Conservation (phyloP, 1,284 basidiomycete genomes). For the Leccinum colubrinum region DNA sequence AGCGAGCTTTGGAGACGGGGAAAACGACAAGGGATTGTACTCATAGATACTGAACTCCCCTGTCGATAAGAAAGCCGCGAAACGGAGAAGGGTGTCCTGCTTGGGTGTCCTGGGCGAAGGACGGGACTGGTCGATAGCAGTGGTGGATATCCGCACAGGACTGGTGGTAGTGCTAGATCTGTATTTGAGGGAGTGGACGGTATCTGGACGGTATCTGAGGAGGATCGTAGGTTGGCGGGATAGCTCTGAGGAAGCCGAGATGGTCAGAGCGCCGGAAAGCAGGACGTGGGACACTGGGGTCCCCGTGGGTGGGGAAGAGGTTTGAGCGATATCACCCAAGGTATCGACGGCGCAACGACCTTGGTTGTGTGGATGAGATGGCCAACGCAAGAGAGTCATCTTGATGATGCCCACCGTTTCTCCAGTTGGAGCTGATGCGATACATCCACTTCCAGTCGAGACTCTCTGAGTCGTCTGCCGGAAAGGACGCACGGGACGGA, state of each 20-base stretch:
- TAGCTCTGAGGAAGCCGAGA: slow-evolving; percentile 36
- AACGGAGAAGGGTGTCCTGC: slow-evolving; percentile 36
- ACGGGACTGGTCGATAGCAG: slow-evolving; percentile 70
- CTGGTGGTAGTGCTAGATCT: slow-evolving; percentile 25
- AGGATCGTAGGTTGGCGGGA: slow-evolving; percentile 28
- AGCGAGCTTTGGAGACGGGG: slow-evolving; percentile 42
- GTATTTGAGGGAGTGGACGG: slow-evolving; percentile 25
- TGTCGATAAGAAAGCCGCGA: slow-evolving; percentile 63
- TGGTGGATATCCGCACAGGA: slow-evolving; percentile 48
- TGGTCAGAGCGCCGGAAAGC: slow-evolving; percentile 41
- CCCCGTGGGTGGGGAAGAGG: slow-evolving; percentile 1
- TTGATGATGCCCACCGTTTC: slow-evolving; percentile 52
- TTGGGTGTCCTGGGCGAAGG: slow-evolving; percentile 36
- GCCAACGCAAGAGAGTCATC: slow-evolving; percentile 12
- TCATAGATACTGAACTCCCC: slow-evolving; percentile 63
- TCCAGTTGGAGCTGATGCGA: slow-evolving; percentile 77
- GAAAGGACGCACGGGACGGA: slow-evolving; percentile 46
- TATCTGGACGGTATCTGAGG: slow-evolving; percentile 22
- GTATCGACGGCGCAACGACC: slow-evolving; percentile 31
- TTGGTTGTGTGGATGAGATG: slow-evolving; percentile 24
- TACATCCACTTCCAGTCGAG: slow-evolving; percentile 84
- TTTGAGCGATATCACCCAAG: slow-evolving; percentile 2
- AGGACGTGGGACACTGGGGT: slow-evolving; percentile 33
- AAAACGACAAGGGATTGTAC: slow-evolving; percentile 43
- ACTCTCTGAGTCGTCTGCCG: slow-evolving; percentile 27